These are phyloP conservation scores for Cymodocea nodosa DNA, from an alignment of 116 monocot species.

Conservation along the genomic window DNA sequence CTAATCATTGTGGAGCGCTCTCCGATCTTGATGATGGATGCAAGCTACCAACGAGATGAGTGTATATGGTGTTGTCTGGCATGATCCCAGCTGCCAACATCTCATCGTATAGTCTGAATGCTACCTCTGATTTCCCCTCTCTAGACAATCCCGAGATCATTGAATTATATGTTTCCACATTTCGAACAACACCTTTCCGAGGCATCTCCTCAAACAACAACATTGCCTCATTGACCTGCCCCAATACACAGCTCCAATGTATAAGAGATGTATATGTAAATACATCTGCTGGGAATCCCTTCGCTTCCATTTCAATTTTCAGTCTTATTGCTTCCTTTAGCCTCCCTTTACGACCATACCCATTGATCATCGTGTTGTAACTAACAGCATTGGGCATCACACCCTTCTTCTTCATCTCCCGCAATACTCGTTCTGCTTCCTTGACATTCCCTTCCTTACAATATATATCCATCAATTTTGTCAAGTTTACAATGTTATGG, in stretches of 20 bases:
- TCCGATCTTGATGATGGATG: slow-evolving; percentile 17
- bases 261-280: slow-evolving; percentile 78
- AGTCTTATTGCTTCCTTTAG: slow-evolving; percentile 58
- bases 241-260: slow-evolving; percentile 54
- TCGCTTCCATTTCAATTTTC: slow-evolving; percentile 71
- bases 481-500: slow-evolving; percentile 51
- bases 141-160: slow-evolving; percentile 73
- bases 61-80: slow-evolving; percentile 73
- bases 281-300: slow-evolving; percentile 53
- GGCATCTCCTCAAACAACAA: slow-evolving; percentile 75
- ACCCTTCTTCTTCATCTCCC: slow-evolving; percentile 49
- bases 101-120: slow-evolving; percentile 69
- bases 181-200: slow-evolving; percentile 21
- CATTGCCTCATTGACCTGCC: slow-evolving; percentile 48
- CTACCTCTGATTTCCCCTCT: slow-evolving; percentile 74
- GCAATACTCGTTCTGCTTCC: slow-evolving; percentile 17
- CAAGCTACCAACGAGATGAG: slow-evolving; percentile 71
- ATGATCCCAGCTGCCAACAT: slow-evolving; percentile 59
- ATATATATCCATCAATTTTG: slow-evolving; percentile 49
- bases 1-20: neutral
- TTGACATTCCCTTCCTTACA: slow-evolving; percentile 22
- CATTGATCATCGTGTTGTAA: slow-evolving; percentile 78
- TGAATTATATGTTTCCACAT: slow-evolving; percentile 51
- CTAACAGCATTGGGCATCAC: slow-evolving; percentile 28
- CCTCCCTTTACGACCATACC: slow-evolving; percentile 64